These are phyloP conservation scores for Fusarium neocosmosporiellum DNA, from an alignment of 2,329 filamentous ascomycete species.

Conservation along the genomic window DNA sequence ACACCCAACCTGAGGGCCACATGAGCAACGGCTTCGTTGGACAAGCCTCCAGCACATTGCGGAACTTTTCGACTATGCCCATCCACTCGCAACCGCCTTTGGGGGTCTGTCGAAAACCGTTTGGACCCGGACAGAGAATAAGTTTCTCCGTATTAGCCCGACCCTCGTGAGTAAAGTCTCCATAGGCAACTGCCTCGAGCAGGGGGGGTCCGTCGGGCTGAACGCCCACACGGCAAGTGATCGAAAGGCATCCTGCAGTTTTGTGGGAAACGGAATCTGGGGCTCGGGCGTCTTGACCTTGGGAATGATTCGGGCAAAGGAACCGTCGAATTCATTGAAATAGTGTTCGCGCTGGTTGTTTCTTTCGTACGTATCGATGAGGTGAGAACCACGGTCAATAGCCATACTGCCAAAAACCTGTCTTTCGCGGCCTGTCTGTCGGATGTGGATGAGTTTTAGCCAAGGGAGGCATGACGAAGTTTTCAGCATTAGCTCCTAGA, in stretches of 20 bases:
- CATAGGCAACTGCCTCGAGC: background rate
- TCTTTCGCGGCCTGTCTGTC: background rate
- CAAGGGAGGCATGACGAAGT: background rate
- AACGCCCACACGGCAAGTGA: background rate
- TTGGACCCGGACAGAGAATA: background rate
- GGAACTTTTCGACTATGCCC: background rate
- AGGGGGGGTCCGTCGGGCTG: rapidly evolving
- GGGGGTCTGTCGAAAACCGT: background rate
- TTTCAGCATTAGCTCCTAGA: rapidly evolving
- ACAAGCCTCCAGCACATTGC: background rate
- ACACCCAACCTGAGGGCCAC: too few relatives aligned
- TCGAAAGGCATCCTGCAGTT: background rate
- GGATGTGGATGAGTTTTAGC: background rate
- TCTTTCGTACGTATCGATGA: background rate
- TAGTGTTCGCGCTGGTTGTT: background rate
- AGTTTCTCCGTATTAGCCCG: rapidly evolving
- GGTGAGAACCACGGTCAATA: background rate
- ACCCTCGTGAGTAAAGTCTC: background rate
- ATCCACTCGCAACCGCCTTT: background rate
- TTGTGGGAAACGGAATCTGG: background rate
- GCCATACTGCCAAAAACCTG: background rate
- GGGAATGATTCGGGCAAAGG: too few relatives aligned
- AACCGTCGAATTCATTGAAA: too few relatives aligned
- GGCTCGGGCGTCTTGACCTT: background rate
- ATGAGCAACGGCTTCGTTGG: background rate